phyloP scores from a whole-genome alignment of 2,329 filamentous ascomycete species.

The Corniculantispora saksenae region DNA sequence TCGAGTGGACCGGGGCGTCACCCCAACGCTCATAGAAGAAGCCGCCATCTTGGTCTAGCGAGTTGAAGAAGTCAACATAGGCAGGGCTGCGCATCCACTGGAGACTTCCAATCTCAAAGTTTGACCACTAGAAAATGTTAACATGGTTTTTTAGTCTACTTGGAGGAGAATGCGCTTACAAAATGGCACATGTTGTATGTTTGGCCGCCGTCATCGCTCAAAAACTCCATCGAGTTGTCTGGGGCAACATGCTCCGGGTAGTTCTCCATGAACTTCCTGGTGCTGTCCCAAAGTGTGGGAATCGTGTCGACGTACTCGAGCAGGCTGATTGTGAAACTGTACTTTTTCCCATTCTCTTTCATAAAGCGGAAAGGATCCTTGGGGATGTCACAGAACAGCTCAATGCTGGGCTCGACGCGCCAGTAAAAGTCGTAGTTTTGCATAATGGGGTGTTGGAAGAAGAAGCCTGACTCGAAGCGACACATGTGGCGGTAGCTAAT shows the following conservation, averaged over 20 bases:
- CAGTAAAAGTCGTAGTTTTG: constrained; percentile 99
- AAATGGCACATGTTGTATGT: constrained; percentile 98
- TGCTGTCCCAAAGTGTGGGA: constrained; percentile 90
- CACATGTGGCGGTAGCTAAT: constrained; percentile 99
- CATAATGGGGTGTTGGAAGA: constrained; percentile 94
- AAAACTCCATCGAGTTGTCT: constrained; percentile 85
- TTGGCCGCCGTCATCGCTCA: constrained; percentile 88
- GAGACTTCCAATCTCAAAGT: constrained; percentile 94
- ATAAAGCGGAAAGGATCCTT: constrained; percentile 97
- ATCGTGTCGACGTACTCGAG: constrained; percentile 98
- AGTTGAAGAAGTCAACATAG: constrained; percentile 88
- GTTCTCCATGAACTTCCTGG: constrained; percentile 89
- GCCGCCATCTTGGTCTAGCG: constrained; percentile 89
- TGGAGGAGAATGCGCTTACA: constrained; percentile 53
- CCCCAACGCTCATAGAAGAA: constrained; percentile 99
- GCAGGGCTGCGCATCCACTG: constrained; percentile 88
- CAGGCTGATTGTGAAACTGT: constrained; percentile 92
- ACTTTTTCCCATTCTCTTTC: constrained; percentile 96
- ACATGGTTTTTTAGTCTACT: constrained; percentile 19
- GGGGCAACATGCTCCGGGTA: constrained; percentile 84
- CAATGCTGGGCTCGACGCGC: constrained; percentile 95
- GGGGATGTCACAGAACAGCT: constrained; percentile 93
- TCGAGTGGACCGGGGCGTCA: constrained; percentile 97
- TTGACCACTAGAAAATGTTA: constrained; percentile 75
- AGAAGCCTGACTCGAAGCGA: constrained; percentile 98